phyloP scores from a whole-genome alignment of 805 yeast genomes.

The Hanseniaspora valbyensis region DNA sequence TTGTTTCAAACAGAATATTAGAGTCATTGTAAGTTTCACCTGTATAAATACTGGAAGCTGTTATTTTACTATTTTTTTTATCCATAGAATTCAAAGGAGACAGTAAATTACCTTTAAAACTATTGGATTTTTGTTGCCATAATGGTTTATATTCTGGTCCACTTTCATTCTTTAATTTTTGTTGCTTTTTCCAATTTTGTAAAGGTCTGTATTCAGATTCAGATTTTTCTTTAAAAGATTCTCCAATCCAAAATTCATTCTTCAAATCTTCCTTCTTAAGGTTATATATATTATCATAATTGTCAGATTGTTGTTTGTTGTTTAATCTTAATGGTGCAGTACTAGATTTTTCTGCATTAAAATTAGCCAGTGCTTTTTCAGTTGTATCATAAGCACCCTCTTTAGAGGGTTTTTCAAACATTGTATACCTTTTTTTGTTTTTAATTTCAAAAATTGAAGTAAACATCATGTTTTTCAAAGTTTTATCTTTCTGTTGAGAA shows the following conservation, averaged over 20 bases:
- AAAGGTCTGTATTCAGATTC: constrained; percentile 8
- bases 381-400: neutral
- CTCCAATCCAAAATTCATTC: constrained; percentile 3
- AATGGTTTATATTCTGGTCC: neutral
- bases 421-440: neutral
- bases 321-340: constrained; percentile 10
- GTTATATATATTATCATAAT: neutral
- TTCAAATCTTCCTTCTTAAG: constrained; percentile 5
- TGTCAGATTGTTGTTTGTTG: neutral
- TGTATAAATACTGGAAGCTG: neutral
- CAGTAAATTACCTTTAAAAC: neutral
- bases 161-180: neutral
- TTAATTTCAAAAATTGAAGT: neutral
- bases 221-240: neutral
- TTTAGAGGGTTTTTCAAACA: neutral
- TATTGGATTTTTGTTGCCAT: neutral
- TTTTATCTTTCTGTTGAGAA: neutral
- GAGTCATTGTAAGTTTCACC: constrained; percentile 25
- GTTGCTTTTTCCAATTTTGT: constrained; percentile 7
- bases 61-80: neutral
- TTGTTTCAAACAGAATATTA: constrained; percentile 26
- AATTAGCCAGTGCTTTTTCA: constrained; percentile 2
- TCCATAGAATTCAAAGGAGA: neutral
- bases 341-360: constrained; percentile 10
- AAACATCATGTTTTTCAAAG: neutral